Percentiles rank a stretch among this genome's conserved stretches.
phyloP scores from a whole-genome alignment of 805 yeast genomes.

The Kuraishia borneana region DNA sequence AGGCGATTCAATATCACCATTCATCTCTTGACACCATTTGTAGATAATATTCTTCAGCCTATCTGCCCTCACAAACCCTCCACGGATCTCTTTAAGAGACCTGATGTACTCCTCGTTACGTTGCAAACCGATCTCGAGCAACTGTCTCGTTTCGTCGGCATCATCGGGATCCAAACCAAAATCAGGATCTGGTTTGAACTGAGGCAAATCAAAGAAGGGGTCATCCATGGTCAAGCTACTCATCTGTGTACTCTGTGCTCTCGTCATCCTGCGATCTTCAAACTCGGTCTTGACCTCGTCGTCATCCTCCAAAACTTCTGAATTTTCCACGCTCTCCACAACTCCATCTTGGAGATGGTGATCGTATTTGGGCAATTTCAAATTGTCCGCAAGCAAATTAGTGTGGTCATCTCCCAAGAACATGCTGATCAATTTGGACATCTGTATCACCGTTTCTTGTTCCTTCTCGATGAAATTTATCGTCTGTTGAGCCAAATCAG shows the following conservation, averaged over 20 bases:
- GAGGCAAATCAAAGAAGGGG: slow-evolving; percentile 60
- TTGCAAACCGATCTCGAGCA: slow-evolving; percentile 70
- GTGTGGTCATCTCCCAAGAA: slow-evolving; percentile 82
- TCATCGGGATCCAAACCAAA: slow-evolving; percentile 37
- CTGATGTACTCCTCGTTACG: slow-evolving; percentile 80
- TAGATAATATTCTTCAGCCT: slow-evolving; percentile 57
- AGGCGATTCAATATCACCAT: slow-evolving; percentile 33
- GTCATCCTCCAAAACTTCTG: slow-evolving; percentile 1
- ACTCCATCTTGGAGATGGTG: slow-evolving; percentile 31
- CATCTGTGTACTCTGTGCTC: slow-evolving; percentile 5
- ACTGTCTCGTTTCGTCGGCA: slow-evolving; percentile 62
- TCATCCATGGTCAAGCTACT: slow-evolving; percentile 21
- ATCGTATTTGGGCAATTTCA: slow-evolving; percentile 61
- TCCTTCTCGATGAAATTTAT: slow-evolving; percentile 74
- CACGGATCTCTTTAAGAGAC: slow-evolving; percentile 61
- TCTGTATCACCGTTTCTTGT: slow-evolving; percentile 61
- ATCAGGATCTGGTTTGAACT: slow-evolving; percentile 31
- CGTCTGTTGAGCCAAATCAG: slow-evolving; percentile 57
- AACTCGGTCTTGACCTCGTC: slow-evolving; percentile 8
- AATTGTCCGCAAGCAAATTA: slow-evolving; percentile 47
- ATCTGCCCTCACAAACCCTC: slow-evolving; percentile 70
- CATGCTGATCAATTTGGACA: slow-evolving; percentile 62
- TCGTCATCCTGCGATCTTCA: slow-evolving; percentile 8
- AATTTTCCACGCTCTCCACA: background rate
- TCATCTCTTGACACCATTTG: slow-evolving; percentile 81